These are phyloP conservation scores for Daldinia eschscholtzii DNA, from an alignment of 2,329 filamentous ascomycete species.

Conservation along the genomic window DNA sequence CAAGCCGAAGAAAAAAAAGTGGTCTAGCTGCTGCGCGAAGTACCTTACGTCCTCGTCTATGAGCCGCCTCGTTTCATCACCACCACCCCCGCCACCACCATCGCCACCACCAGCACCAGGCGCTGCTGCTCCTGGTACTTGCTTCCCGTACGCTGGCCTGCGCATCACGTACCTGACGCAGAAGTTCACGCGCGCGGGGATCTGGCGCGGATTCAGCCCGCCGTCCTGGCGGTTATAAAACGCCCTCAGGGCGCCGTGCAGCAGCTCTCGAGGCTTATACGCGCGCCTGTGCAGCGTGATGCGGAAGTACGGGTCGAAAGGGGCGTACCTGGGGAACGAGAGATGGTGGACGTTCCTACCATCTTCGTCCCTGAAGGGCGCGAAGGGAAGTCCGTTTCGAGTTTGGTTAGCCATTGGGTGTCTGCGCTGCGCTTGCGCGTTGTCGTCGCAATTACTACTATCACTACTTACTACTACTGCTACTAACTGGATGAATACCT, in stretches of 20 bases:
- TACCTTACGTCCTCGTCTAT: conserved; percentile 8
- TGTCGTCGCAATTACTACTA: background rate
- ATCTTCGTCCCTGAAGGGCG: background rate
- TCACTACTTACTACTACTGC: background rate
- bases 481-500: background rate
- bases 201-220: conserved; percentile 30
- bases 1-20: conserved; percentile 43
- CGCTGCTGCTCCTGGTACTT: no score
- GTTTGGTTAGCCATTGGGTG: background rate
- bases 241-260: conserved; percentile 36
- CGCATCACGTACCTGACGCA: conserved; percentile 4
- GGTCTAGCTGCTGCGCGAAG: conserved; percentile 33
- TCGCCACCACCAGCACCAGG: no score
- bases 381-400: background rate
- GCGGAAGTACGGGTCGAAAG: conserved; percentile 21
- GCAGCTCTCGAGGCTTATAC: conserved; percentile 38
- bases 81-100: no score
- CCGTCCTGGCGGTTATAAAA: conserved; percentile 32
- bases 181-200: conserved; percentile 16
- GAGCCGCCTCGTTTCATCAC: background rate
- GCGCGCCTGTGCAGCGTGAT: conserved; percentile 17
- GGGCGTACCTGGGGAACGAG: conserved; percentile 26
- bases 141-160: conserved; percentile 10
- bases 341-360: conserved; percentile 6
- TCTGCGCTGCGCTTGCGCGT: no score